phyloP scores from a whole-genome alignment of 257 asterid genomes.

The Asclepias syriaca region DNA sequence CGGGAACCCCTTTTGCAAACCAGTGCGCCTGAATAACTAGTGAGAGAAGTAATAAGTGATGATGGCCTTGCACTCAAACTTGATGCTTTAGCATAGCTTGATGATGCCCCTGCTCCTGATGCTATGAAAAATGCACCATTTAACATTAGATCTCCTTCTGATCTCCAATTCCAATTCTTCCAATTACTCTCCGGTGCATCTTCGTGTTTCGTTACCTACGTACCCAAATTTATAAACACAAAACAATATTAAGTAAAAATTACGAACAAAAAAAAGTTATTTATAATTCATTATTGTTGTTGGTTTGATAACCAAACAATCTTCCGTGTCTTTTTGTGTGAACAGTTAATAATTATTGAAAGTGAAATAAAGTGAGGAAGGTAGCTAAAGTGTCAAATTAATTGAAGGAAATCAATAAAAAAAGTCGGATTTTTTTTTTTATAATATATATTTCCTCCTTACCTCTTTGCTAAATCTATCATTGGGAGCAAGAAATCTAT shows the following conservation, averaged over 20 bases:
- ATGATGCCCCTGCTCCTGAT: conserved; percentile 54
- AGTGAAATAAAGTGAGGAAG: conserved; percentile 12
- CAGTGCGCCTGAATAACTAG: conserved; percentile 29
- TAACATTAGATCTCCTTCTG: conserved; percentile 78
- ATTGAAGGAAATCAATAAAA: neutral
- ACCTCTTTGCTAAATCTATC: conserved; percentile 63
- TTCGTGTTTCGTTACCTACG: conserved; percentile 69
- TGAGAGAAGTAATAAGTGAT: conserved; percentile 30
- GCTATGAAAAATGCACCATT: conserved; percentile 72
- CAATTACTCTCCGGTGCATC: conserved; percentile 62
- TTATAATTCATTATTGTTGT: too few relatives aligned
- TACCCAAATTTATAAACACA: too few relatives aligned
- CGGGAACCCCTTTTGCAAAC: conserved; percentile 32
- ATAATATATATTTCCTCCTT: neutral
- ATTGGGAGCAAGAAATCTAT: conserved; percentile 67
- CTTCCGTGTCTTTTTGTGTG: conserved; percentile 3
- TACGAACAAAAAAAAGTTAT: too few relatives aligned
- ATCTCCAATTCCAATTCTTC: conserved; percentile 81
- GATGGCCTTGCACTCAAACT: conserved; percentile 44
- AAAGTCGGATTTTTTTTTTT: too few relatives aligned
- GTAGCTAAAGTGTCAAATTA: neutral
- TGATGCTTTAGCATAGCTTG: conserved; percentile 43
- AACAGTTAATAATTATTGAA: neutral
- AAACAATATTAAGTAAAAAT: neutral
- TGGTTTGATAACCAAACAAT: neutral